These are phyloP conservation scores for Solanum sparsipilum DNA, from an alignment of 257 asterid genomes.

Conservation along the genomic window DNA sequence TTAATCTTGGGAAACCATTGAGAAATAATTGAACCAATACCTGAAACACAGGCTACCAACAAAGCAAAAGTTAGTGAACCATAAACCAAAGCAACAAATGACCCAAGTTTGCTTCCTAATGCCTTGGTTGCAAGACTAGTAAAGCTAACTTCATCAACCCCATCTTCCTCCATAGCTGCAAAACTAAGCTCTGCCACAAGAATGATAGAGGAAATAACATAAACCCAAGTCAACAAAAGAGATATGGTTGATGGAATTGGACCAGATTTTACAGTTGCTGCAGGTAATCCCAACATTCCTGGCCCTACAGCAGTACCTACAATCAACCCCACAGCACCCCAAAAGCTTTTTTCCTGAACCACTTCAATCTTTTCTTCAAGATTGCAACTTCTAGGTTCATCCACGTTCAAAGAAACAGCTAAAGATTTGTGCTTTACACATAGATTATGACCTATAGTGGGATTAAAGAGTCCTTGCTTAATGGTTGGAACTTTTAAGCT, in stretches of 20 bases:
- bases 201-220: constrained; percentile 26
- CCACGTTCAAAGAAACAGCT: not conserved
- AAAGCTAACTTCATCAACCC: constrained; percentile 24
- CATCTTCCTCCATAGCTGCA: constrained; percentile 31
- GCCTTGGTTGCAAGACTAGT: constrained; percentile 26
- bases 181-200: constrained; percentile 34
- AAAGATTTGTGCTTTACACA: not conserved
- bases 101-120: constrained; percentile 16
- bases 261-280: constrained; percentile 23
- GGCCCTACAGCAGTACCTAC: constrained; percentile 33
- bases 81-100: constrained; percentile 27
- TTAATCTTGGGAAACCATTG: constrained; percentile 19
- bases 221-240: constrained; percentile 25
- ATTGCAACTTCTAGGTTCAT: not conserved
- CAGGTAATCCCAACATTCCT: constrained; percentile 33
- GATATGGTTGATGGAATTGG: constrained; percentile 20
- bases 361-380: not conserved
- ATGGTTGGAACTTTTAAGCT: not conserved
- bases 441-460: not conserved
- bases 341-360: constrained; percentile 16
- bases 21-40: constrained; percentile 25
- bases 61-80: constrained; percentile 26
- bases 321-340: constrained; percentile 31
- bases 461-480: not conserved
- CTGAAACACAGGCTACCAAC: constrained; percentile 31